Percentiles rank a stretch among this genome's conserved stretches.
phyloP scores from a whole-genome alignment of 495 filamentous ascomycete genomes.

The Neurospora pannonica region DNA sequence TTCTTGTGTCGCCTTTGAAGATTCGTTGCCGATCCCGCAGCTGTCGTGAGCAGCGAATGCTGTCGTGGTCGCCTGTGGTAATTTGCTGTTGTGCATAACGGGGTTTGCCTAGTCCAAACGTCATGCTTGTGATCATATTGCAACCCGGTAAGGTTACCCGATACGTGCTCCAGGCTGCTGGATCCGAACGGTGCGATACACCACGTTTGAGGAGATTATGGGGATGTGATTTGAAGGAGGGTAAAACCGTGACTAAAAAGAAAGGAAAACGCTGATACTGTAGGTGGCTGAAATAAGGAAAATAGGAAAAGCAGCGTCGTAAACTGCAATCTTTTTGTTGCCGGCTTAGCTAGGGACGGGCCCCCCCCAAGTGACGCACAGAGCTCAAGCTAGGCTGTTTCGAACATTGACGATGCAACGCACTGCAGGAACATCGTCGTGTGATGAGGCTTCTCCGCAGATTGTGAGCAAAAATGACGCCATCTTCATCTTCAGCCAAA shows the following conservation, averaged over 20 bases:
- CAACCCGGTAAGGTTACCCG: neutral
- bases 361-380: neutral
- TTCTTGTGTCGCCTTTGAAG: neutral
- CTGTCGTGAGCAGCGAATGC: neutral
- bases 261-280: neutral
- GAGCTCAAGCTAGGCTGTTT: neutral
- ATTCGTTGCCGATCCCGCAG: neutral
- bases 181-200: neutral
- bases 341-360: neutral
- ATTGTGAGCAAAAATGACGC: neutral
- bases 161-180: neutral
- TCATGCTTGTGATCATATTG: neutral
- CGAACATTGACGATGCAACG: neutral
- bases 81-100: neutral
- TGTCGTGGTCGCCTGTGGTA: neutral
- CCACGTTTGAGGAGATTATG: neutral
- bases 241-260: neutral
- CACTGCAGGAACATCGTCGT: neutral
- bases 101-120: neutral
- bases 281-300: neutral
- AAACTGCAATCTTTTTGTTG: neutral
- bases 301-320: neutral
- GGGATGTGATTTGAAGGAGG: neutral
- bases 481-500: neutral
- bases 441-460: neutral